phyloP scores from a whole-genome alignment of 192 early-diverging fungal species.

The Umbelopsis ramanniana region DNA sequence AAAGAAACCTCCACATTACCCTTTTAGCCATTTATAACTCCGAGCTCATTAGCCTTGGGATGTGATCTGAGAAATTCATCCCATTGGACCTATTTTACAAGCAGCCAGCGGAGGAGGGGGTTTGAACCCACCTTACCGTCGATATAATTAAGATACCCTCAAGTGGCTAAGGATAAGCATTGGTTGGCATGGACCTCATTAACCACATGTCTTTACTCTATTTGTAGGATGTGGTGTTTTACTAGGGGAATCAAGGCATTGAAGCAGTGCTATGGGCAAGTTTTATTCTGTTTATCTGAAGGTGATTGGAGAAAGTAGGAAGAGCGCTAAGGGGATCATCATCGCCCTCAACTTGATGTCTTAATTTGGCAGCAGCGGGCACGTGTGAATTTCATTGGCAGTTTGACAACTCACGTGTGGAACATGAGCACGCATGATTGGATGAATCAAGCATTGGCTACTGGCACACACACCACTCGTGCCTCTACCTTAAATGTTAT shows the following conservation, averaged over 20 bases:
- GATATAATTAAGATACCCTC: too few species aligned
- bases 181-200: too few species aligned
- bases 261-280: too few species aligned
- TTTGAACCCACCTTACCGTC: neutral
- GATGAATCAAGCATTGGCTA: neutral
- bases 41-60: too few species aligned
- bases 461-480: slow-evolving; percentile 18
- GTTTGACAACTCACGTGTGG: slow-evolving; percentile 2
- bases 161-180: too few species aligned
- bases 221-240: neutral
- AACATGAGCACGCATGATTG: neutral
- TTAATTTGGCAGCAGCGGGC: neutral
- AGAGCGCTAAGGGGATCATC: neutral
- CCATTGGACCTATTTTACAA: neutral
- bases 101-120: neutral
- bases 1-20: too few species aligned
- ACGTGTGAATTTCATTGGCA: slow-evolving; percentile 17
- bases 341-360: neutral
- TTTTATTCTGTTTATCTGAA: too few species aligned
- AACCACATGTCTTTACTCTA: neutral
- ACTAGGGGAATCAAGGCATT: neutral
- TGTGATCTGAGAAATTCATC: neutral
- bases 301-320: neutral
- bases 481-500: slow-evolving; percentile 21
- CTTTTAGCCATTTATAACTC: too few species aligned